Conservation (phyloP, 345 rosid genomes). For the Moricandia arvensis region DNA sequence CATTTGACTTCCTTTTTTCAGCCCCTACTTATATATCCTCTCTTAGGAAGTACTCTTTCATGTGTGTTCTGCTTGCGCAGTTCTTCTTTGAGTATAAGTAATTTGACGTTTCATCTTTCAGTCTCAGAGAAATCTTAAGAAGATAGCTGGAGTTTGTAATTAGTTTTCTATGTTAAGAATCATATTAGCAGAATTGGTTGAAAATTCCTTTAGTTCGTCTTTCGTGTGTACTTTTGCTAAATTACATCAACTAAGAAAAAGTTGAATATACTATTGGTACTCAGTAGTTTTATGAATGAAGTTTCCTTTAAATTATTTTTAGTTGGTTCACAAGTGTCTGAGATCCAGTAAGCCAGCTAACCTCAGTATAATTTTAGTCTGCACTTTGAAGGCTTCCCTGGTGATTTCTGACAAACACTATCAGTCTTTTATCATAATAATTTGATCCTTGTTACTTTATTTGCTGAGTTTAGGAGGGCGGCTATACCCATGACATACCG, state of each 20-base stretch:
- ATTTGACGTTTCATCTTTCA: not conserved
- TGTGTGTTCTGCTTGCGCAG: not conserved
- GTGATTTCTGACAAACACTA: not conserved
- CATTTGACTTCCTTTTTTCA: not conserved
- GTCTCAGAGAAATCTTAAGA: not conserved
- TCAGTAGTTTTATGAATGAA: not conserved
- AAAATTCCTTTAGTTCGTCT: not conserved
- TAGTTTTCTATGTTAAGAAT: not conserved
- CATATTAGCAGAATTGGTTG: not conserved
- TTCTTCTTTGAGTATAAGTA: not conserved
- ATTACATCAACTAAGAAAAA: not conserved
- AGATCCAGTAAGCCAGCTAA: not conserved
- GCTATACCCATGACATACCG: slow-evolving; percentile 91
- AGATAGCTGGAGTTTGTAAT: not conserved
- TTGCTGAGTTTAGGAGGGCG: slow-evolving; percentile 61
- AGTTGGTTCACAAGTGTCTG: slow-evolving; percentile 2
- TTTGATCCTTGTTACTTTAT: slow-evolving; percentile 6
- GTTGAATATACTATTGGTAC: not conserved
- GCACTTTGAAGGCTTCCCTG: not conserved
- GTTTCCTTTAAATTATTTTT: not conserved
- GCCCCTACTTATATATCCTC: not conserved
- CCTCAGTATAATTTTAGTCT: not conserved
- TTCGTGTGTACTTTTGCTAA: not conserved
- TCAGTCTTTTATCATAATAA: not conserved
- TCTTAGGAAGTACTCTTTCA: not conserved